Base-by-base conservation (phyloP, 208 protist genomes). In the Vickermania spadyakhi region DNA sequence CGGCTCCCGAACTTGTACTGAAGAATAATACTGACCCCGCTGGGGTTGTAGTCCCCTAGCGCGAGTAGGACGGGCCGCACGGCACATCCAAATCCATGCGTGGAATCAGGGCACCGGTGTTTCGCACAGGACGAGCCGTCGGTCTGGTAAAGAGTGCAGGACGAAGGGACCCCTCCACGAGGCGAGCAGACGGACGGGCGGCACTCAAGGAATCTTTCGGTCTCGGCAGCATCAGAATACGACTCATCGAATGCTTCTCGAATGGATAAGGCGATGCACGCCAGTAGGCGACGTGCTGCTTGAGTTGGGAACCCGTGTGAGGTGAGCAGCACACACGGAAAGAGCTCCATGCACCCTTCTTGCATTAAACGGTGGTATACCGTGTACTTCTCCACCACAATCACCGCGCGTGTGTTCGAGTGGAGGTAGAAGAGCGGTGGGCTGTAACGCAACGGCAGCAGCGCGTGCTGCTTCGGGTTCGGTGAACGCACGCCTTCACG, bases 301-400 rank as follows among this genome's bases (percentile, higher is more conserved):
- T 76, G 60, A n/a, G 77, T 84, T 3, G 87, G 83, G 64, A 83
- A 91, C 27, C 87, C 87, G n/a, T 84, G 74, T 4, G 84, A 69
- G 7, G 84, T 94, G 5, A 94, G 62, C 53, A 94, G 60, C 30
- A 94, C 80, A 36, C 81, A 91, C 30, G 83, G 84, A 31, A 94
- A 53, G 1, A 56, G 57, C 0, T 70, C 68, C n/a, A 64, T 72
- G 2, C 89, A 62, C 7, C 69, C 58, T 28, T 84, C 79, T 21
- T 81, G 69, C 67, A 89, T 76, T 21, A 94, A 69, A 4, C 80
- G 74, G 28, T 72, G 70, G 41, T 88, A 91, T 1, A 91, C 74
- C 0, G 87, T 81, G 63, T 94, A 79, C 61, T 94, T 94, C 66
- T 94, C 83, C 3, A 94, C 67, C n/a, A 94, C 81, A 18, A 94